A percentile compares a stretch with the other conserved stretches of the same genome.
Evolutionary conservation across 345 rosid species (phyloP).

Genomic region (Populus euphratica): DNA sequence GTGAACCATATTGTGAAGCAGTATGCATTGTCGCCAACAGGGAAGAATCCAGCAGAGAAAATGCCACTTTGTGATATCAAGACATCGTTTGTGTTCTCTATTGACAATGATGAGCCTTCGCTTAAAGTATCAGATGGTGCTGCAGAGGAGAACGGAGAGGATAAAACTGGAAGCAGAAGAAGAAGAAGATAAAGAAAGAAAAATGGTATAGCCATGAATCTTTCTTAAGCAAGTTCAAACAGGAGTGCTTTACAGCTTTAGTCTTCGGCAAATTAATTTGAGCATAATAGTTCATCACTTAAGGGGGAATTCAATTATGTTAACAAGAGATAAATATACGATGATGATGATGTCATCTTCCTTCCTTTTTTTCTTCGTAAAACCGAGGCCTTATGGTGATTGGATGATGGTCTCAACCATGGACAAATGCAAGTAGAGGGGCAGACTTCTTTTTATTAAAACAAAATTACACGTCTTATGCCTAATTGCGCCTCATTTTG

Average conservation of each 20-base stretch:
- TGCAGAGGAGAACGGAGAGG: not conserved
- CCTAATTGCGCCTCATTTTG: too few species aligned
- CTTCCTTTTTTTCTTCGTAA: too few species aligned
- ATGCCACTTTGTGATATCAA: not conserved
- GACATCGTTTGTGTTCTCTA: not conserved
- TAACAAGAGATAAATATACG: too few species aligned
- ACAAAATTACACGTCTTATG: too few species aligned
- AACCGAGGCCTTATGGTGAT: too few species aligned
- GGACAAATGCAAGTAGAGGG: too few species aligned
- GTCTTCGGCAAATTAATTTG: too few species aligned
- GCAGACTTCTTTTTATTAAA: too few species aligned
- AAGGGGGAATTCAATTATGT: too few species aligned
- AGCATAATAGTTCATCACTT: too few species aligned
- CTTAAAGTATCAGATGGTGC: not conserved
- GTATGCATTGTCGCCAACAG: conserved; percentile 8
- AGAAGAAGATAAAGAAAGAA: not conserved
- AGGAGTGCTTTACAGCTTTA: not conserved
- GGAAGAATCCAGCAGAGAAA: conserved; percentile 9
- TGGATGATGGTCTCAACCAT: too few species aligned
- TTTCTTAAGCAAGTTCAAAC: not conserved
- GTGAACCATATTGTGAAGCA: conserved; percentile 7
- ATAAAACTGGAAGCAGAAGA: not conserved
- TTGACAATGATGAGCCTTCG: not conserved
- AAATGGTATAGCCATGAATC: not conserved
- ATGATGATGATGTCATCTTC: too few species aligned